Base-by-base conservation (phyloP, 345 rosid genomes). In the Brassica rapa region DNA sequence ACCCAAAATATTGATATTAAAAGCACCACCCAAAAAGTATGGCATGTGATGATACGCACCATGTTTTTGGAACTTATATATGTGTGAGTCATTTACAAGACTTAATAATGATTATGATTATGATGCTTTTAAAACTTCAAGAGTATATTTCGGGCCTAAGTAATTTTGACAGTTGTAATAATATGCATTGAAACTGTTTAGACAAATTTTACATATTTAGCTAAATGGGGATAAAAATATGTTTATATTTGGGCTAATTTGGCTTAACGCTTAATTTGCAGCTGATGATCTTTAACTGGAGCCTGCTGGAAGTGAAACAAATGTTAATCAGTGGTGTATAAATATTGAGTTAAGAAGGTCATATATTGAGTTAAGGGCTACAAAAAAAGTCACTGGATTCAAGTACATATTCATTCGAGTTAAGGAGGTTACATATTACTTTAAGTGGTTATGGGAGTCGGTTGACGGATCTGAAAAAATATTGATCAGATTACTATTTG, bases 11-110 rank as follows among this genome's bases (percentile, higher is more conserved):
- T 8, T 16, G 59, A 71, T 64, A 64, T 30, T 9, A 1, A 19
- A 57, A 57, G 68, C 21, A 66, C 63, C 51, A 33, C 23, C 25
- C 51, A 35, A 73, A 79, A 73, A 61, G 78, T 32, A 6, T 78
- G 37, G 63, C 68, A 21, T 78, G 61, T 23, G 69, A 78, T 60
- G 25, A 57, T 71, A 23, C 62, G 62, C 25, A 21, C 41, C 37
- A 30, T 71, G 33, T 43, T 19, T 53, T 39, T 5, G 29, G 30
- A 66, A 59, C 35, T 55, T 55, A 11, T 43, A 19, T 39, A 15
- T 15, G 24, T 23, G 57, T 41, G 7, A 10, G 39, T 55, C 60
- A 25, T 37, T 56, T 71, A 30, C 6, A 60, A 12, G 5, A 33
- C 39, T 35, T 77, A 12, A 8, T 66, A 25, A 49, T 49, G 32